These are phyloP conservation scores for Anthostomella pinea DNA, from an alignment of 2,329 filamentous ascomycete species.

Conservation along the genomic window DNA sequence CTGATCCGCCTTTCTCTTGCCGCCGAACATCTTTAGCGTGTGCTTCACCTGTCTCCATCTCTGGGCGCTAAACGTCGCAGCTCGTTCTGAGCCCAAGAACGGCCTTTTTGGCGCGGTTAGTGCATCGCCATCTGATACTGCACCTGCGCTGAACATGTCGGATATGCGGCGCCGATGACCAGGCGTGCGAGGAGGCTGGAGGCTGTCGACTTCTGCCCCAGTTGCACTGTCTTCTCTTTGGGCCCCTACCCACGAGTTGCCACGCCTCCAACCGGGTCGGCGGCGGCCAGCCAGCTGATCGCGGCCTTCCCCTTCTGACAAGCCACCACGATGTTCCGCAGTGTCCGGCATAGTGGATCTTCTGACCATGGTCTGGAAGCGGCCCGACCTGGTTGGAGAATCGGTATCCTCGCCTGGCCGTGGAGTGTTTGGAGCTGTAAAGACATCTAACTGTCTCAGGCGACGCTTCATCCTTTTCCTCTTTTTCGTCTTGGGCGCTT, in stretches of 20 bases:
- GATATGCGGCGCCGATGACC: conserved; percentile 66
- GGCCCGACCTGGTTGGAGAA: conserved; percentile 39
- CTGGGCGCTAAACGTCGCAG: conserved; percentile 71
- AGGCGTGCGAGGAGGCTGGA: conserved; percentile 52
- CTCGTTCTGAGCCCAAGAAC: conserved; percentile 63
- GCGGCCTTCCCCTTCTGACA: conserved; percentile 74
- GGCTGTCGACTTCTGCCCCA: conserved; percentile 49
- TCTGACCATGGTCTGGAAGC: conserved; percentile 56
- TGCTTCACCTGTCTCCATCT: conserved; percentile 94
- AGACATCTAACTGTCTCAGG: conserved; percentile 49
- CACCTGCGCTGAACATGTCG: conserved; percentile 60
- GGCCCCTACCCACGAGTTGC: conserved; percentile 55
- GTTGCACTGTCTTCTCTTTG: conserved; percentile 49
- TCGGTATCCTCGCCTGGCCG: conserved; percentile 42
- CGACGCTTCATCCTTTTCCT: conserved; percentile 61
- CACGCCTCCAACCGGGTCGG: conserved; percentile 53
- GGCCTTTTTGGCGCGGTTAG: conserved; percentile 51
- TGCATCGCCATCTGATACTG: conserved; percentile 61
- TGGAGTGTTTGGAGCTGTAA: conserved; percentile 67
- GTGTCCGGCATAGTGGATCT: conserved; percentile 65
- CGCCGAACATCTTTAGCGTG: conserved; percentile 72
- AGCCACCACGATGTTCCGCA: conserved; percentile 56
- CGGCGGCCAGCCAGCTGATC: conserved; percentile 56
- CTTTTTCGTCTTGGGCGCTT: conserved; percentile 53
- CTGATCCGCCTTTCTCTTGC: conserved; percentile 76